Evolutionary conservation across 495 filamentous ascomycete species (phyloP).

Genomic region (Penicillium riverlandense): DNA sequence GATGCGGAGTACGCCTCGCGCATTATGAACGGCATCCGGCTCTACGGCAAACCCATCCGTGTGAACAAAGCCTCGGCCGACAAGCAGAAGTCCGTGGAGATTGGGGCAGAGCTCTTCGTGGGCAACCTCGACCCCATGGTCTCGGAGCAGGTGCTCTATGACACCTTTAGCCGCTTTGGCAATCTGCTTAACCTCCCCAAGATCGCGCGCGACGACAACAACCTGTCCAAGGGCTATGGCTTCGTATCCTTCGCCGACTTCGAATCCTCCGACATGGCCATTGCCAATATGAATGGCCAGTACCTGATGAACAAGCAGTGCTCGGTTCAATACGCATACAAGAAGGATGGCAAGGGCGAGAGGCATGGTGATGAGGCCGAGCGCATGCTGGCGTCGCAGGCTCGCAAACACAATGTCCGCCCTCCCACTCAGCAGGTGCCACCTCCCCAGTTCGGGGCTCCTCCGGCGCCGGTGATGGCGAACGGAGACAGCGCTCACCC

Average conservation of each 20-base stretch:
- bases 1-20: conserved; percentile 96
- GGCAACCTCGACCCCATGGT: conserved; percentile 94
- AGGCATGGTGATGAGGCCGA: conserved; percentile 93
- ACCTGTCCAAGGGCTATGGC: conserved; percentile 91
- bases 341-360: conserved; percentile 98
- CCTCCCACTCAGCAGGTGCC: conserved; percentile 56
- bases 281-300: conserved; percentile 90
- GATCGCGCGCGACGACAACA: conserved; percentile 87
- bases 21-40: conserved; percentile 90
- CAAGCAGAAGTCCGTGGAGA: conserved; percentile 93
- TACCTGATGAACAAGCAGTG: conserved; percentile 96
- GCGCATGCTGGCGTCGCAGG: conserved; percentile 84
- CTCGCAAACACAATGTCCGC: conserved; percentile 86
- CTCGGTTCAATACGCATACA: conserved; percentile 96
- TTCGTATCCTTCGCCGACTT: conserved; percentile 94
- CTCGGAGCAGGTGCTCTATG: conserved; percentile 93
- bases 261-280: conserved; percentile 88
- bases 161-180: conserved; percentile 94
- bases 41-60: conserved; percentile 91
- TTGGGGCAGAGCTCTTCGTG: conserved; percentile 94
- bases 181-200: conserved; percentile 77
- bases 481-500: conserved; percentile 41
- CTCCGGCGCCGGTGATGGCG: conserved; percentile 41
- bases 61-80: conserved; percentile 97
- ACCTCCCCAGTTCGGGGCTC: conserved; percentile 32